Percentiles rank a stretch among this genome's conserved stretches.
Conservation (phyloP, 306 rosid genomes). For the Senna tora region DNA sequence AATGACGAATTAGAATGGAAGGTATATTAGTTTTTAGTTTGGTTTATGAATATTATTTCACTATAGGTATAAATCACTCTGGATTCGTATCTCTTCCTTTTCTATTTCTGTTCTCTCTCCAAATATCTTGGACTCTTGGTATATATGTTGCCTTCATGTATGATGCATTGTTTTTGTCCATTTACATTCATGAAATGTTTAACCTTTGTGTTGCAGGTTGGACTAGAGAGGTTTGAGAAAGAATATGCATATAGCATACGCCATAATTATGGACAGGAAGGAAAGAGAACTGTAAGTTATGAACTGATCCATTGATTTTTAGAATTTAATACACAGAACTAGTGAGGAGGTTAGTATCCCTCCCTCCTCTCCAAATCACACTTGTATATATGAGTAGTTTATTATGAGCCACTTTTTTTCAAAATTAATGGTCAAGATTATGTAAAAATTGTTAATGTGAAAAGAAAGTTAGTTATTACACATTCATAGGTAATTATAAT, state of each 20-base stretch:
- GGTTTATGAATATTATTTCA: conserved; percentile 11
- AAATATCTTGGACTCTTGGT: conserved; percentile 18
- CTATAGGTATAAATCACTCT: conserved; percentile 12
- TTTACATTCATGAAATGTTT: conserved; percentile 30
- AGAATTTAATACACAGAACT: not conserved
- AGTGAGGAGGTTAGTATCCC: not conserved
- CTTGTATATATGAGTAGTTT: not conserved
- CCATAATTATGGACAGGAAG: conserved; percentile 92
- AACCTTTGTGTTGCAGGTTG: conserved; percentile 61
- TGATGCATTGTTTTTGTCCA: conserved; percentile 26
- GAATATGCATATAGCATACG: conserved; percentile 83
- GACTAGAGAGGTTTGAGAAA: conserved; percentile 92
- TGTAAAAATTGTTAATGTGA: not conserved
- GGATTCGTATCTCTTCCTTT: conserved; percentile 10
- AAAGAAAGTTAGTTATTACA: not conserved
- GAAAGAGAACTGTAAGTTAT: conserved; percentile 86
- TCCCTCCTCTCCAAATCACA: not conserved
- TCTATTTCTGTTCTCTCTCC: conserved; percentile 24
- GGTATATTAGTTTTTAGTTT: conserved; percentile 17
- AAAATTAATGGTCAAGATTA: not conserved
- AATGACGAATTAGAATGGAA: conserved; percentile 27
- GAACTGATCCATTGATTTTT: conserved; percentile 22
- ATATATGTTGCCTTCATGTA: conserved; percentile 13
- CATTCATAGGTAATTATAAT: not conserved
- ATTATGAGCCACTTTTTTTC: not conserved